These are phyloP conservation scores for Phytophthora macrochlamydospora DNA, from an alignment of 352 stramenopile species.

Conservation along the genomic window DNA sequence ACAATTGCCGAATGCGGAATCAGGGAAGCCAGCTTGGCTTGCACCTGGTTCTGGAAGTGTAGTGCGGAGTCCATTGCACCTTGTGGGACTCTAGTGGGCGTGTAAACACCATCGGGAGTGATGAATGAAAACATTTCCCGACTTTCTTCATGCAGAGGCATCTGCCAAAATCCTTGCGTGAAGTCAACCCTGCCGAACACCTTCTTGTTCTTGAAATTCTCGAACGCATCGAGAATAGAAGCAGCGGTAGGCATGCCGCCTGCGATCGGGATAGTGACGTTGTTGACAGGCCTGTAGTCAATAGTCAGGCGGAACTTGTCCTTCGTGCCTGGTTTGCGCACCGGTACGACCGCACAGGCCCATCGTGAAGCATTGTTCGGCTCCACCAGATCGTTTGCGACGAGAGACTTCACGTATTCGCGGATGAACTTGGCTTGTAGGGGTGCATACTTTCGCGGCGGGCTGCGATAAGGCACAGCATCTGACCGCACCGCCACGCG, in stretches of 20 bases:
- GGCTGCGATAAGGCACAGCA: slow-evolving; percentile 1
- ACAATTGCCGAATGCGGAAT: slow-evolving; percentile 16
- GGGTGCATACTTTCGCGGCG: slow-evolving; percentile 9
- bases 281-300: slow-evolving; percentile 2
- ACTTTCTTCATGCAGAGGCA: slow-evolving; percentile 13
- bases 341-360: background rate
- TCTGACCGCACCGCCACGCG: background rate
- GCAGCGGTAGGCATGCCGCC: background rate
- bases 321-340: background rate
- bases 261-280: background rate
- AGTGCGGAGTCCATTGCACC: slow-evolving; percentile 7
- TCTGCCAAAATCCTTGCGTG: slow-evolving; percentile 35
- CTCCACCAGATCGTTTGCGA: background rate
- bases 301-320: slow-evolving; percentile 2
- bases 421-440: slow-evolving; percentile 9
- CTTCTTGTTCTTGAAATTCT: slow-evolving; percentile 1
- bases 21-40: slow-evolving; percentile 9
- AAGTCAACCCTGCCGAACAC: slow-evolving; percentile 22
- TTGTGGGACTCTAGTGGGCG: slow-evolving; percentile 8
- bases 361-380: slow-evolving; percentile 4
- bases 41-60: slow-evolving; percentile 15
- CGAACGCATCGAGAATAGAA: background rate
- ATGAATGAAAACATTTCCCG: slow-evolving; percentile 25
- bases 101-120: slow-evolving; percentile 25
- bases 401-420: slow-evolving; percentile 1